Base-by-base conservation (phyloP, 139 green algal species). In the Chlamydomonas urium region DNA sequence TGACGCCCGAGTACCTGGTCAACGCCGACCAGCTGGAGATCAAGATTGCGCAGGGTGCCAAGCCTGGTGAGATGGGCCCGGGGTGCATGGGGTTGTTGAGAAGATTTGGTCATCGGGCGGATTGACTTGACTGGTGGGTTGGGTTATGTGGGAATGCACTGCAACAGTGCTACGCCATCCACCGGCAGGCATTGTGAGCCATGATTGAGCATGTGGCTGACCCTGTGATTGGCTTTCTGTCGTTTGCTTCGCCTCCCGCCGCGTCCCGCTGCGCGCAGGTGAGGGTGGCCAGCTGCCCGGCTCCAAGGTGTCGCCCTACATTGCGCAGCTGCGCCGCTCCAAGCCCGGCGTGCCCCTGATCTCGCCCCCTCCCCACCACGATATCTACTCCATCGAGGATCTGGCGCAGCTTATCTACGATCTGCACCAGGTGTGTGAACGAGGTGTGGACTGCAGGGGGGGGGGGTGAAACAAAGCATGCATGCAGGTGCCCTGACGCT, bases 301-400 rank as follows among this genome's bases (percentile, higher is more conserved):
- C 71, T 88, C 94, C 85, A 97, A 97, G 87, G 90, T 96, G 37
- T 92, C 80, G 10, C 95, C 95, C 23, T 99, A 99, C 90, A 99
- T 99, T 61, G 95, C 95, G 4, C 74, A 75, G 62, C 87, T 99
- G 74, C 78, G 95, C 37, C 88, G 92, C 75, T 96, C 88, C 81
- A 99, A 99, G 90, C 88, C 95, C 1, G 95, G 95, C 38, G 95
- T 99, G 71, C 94, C 95, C 17, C 91, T 99, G 36, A 99, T 84
- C 84, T 96, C 88, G 3, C 96, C 96, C 4, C 96, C 96, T 0
- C 95, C 96, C 14, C 96, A 99, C 90, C 96, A 99, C 80, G 96
- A 99, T 90, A 99, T 99, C 84, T 99, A 99, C 90, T 99, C 94
- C 68, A 99, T 99, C 69, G 96, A 99, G 89, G 96, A 99, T 75